phyloP scores from a whole-genome alignment of 2,329 filamentous ascomycete genomes.

The Orbilia brochopaga region DNA sequence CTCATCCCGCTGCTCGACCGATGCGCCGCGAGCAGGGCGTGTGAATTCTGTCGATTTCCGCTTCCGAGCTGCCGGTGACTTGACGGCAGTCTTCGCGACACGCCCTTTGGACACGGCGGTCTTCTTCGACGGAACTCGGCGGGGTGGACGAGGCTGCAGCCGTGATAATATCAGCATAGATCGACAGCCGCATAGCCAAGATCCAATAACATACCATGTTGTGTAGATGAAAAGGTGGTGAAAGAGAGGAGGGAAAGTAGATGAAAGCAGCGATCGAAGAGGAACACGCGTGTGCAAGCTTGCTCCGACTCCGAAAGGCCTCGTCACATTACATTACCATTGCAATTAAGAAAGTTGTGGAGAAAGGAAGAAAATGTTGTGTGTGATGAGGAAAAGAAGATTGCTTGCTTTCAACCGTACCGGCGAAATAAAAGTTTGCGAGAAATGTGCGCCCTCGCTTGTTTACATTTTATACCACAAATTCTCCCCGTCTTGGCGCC shows the following conservation, averaged over 20 bases:
- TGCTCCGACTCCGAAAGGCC: too few species aligned
- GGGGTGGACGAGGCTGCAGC: constrained; percentile 42
- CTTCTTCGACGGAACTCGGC: constrained; percentile 48
- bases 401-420: constrained; percentile 1
- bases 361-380: too few species aligned
- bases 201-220: constrained; percentile 45
- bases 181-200: background rate
- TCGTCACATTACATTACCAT: constrained; percentile 28
- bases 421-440: constrained; percentile 18
- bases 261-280: constrained; percentile 27
- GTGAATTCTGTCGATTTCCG: constrained; percentile 40
- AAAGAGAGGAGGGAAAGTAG: constrained; percentile 31
- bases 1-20: constrained; percentile 14
- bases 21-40: constrained; percentile 22
- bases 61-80: constrained; percentile 13
- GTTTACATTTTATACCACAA: constrained; percentile 41
- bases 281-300: constrained; percentile 12
- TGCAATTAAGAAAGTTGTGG: background rate
- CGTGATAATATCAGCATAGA: background rate
- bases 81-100: constrained; percentile 30
- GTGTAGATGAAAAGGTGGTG: constrained; percentile 1
- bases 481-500: constrained; percentile 36
- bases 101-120: constrained; percentile 32
- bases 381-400: constrained; percentile 1
- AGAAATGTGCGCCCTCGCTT: constrained; percentile 19